Evolutionary conservation across 495 filamentous ascomycete genomes (phyloP).

Genomic region (Aspergillus cavernicola): DNA sequence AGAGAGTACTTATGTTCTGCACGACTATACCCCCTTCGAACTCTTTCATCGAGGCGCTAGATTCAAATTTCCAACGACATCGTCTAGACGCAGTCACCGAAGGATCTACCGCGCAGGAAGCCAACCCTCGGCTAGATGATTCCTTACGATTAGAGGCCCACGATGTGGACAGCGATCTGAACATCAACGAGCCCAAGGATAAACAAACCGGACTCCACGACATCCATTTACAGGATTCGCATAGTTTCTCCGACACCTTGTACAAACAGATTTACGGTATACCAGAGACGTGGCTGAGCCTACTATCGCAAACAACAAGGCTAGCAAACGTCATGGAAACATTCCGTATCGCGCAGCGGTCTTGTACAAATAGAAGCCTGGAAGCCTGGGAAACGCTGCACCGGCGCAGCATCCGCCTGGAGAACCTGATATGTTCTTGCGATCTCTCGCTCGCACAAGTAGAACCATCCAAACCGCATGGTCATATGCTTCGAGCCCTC

Average conservation of each 20-base stretch:
- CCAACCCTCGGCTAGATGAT: constrained; percentile 25
- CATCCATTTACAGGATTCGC: constrained; percentile 34
- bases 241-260: constrained; percentile 26
- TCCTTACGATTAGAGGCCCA: constrained; percentile 30
- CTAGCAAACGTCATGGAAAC: constrained; percentile 33
- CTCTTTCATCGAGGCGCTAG: constrained; percentile 24
- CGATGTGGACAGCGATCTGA: constrained; percentile 30
- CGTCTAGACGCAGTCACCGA: neutral
- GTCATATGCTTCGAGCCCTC: constrained; percentile 27
- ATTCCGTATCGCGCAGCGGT: constrained; percentile 16
- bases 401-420: constrained; percentile 26
- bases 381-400: constrained; percentile 31
- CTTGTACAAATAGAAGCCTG: constrained; percentile 10
- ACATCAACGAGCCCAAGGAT: constrained; percentile 36
- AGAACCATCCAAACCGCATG: too few relatives aligned
- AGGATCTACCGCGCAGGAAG: neutral
- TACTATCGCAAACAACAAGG: constrained; percentile 34
- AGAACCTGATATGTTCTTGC: constrained; percentile 36
- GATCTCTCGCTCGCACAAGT: constrained; percentile 18
- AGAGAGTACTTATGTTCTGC: constrained; percentile 35
- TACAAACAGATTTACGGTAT: constrained; percentile 36
- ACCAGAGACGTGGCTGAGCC: constrained; percentile 34
- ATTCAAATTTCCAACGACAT: constrained; percentile 6
- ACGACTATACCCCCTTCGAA: constrained; percentile 28
- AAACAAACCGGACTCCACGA: constrained; percentile 24